Evolutionary conservation across 495 filamentous ascomycete species (phyloP), one percentile per base, ranked within the genome.

Genomic region (Neurospora sp.): DNA sequence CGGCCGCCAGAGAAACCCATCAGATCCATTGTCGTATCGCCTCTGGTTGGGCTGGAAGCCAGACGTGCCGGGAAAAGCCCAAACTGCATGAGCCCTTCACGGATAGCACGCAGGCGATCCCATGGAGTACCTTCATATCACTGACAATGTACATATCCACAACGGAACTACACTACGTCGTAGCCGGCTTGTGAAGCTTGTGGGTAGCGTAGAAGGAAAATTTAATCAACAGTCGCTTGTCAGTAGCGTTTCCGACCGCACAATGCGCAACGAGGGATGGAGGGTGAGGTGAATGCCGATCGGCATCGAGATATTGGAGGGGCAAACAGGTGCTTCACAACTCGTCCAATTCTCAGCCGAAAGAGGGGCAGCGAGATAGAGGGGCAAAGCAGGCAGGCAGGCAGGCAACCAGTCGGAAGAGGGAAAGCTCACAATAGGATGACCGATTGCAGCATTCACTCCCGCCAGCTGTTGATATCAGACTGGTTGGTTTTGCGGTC

Each of bases 21-120:
- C 38, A 46, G 71, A 53, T 41, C 18, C 48, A 73, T 72, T 69
- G 74, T 73, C 68, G 72, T 61, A 75, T 73, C 20, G 11, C 46
- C 27, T 31, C 61, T 68, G 42, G 76, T 79, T 79, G 78, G 78
- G 78, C 76, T 78, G 78, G 69, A 74, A 75, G 46, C 68, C 37
- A 66, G 69, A 73, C 22, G 69, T 71, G 44, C 70, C 27, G 69
- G 59, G 20, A 41, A 59, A 38, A 75, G 75, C 76, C 78, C 75
- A 75, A 79, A 70, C 69, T 39, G 59, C 27, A 66, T 68, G 11
- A 31, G 39, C 38, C 27, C 27, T 69, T 39, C 31, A 61, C 69
- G 42, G 68, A 44, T 44, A 61, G 27, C 12, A 61, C 22, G 53
- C 53, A 35, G 53, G 53, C 53, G 27, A 16, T 18, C 27, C 27